phyloP scores from a whole-genome alignment of 202 grass and related monocot genomes.

The Setaria italica region DNA sequence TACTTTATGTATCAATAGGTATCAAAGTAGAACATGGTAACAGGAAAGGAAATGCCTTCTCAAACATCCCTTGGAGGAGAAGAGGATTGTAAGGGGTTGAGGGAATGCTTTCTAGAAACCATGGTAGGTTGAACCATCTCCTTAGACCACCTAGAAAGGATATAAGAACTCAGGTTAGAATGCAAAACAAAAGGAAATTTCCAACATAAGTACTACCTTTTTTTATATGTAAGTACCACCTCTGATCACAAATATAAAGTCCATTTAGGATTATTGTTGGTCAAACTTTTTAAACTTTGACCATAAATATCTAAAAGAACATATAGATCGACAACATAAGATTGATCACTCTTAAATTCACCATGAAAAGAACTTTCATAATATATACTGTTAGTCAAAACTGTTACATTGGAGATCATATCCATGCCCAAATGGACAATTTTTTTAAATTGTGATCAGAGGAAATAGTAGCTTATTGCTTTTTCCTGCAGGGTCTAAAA shows the following conservation, averaged over 20 bases:
- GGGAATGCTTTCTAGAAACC: constrained; percentile 84
- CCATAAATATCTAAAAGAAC: background rate
- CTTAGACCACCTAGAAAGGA: constrained; percentile 66
- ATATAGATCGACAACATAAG: background rate
- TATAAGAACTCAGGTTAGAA: constrained; percentile 31
- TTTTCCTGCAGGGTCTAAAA: constrained; percentile 26
- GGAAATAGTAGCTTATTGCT: background rate
- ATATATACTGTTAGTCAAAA: background rate
- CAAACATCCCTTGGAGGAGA: constrained; percentile 73
- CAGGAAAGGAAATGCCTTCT: constrained; percentile 64
- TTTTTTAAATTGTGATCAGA: background rate
- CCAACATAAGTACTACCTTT: background rate
- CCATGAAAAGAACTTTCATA: background rate
- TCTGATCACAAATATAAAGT: no score
- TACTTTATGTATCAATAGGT: constrained; percentile 12
- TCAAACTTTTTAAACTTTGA: no score
- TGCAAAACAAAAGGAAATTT: constrained; percentile 25
- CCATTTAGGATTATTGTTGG: no score
- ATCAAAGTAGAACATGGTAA: constrained; percentile 31
- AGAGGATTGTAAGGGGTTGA: constrained; percentile 86
- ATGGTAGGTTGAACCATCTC: constrained; percentile 94
- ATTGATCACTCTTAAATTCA: background rate
- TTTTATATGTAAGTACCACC: background rate
- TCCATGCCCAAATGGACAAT: background rate
- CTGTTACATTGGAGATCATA: background rate